These are phyloP conservation scores for Yamadazyma diospyri DNA, from an alignment of 1,139 yeast species.

Conservation along the genomic window DNA sequence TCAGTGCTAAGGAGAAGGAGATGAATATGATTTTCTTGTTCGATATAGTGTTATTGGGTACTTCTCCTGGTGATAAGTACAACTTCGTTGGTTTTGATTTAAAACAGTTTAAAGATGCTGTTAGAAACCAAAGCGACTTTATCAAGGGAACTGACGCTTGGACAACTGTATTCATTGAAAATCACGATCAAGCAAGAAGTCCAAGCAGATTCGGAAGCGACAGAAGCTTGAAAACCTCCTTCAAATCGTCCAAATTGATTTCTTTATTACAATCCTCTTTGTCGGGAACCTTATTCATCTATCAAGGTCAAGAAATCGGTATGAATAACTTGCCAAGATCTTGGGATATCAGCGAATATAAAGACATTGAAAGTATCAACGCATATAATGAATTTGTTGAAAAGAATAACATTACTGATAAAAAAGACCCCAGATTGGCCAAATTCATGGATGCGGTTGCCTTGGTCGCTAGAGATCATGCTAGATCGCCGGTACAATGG, in stretches of 20 bases:
- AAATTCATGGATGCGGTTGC: constrained; percentile 31
- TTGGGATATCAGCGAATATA: constrained; percentile 50
- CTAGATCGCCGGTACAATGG: constrained; percentile 64
- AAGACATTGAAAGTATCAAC: constrained; percentile 47
- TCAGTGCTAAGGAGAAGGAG: constrained; percentile 47
- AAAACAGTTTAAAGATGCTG: constrained; percentile 42
- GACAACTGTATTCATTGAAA: constrained; percentile 54
- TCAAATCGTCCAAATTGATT: constrained; percentile 45
- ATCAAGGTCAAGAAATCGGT: constrained; percentile 63
- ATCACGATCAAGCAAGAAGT: constrained; percentile 57
- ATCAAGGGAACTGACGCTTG: constrained; percentile 52
- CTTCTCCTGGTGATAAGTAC: constrained; percentile 32
- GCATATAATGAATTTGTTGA: constrained; percentile 29
- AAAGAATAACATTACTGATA: constrained; percentile 17
- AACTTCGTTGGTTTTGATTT: constrained; percentile 33
- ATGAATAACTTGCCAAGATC: constrained; percentile 43
- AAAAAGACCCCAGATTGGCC: constrained; percentile 17
- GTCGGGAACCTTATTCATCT: constrained; percentile 55
- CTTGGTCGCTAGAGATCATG: constrained; percentile 49
- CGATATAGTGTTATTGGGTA: constrained; percentile 45
- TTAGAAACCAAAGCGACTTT: constrained; percentile 28
- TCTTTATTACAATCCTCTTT: constrained; percentile 44
- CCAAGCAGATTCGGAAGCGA: constrained; percentile 45
- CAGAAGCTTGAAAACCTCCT: constrained; percentile 21
- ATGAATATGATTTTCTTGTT: constrained; percentile 53